Base-by-base conservation (phyloP, 1,284 basidiomycete genomes). In the Vanrija sp. region DNA sequence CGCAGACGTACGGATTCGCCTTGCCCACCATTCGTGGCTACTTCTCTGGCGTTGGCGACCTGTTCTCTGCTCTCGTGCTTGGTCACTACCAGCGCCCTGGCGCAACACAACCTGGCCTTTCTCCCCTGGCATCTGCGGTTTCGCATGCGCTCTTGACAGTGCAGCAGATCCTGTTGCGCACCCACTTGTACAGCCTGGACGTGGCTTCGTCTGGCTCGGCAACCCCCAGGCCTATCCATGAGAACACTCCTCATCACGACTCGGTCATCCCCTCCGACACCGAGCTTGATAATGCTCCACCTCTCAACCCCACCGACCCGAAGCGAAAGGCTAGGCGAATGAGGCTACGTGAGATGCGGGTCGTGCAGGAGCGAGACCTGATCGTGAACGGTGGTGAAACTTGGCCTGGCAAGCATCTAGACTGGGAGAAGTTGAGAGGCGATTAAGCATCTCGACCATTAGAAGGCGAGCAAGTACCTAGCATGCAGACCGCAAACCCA, bases 31-130 rank as follows among this genome's bases (percentile, higher is more conserved):
- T 97, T 23, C 84, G 87, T 19, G 92, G 92, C 9, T 96, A 97
- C 77, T 98, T 95, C 72, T 89, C 89, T 10, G 96, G 95, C 23
- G 94, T 97, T 3, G 96, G 95, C 14, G 95, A 99, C 71, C 83
- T 98, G 49, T 98, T 99, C 78, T 93, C 94, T 2, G 90, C 96
- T 0, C 83, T 98, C 50, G 84, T 94, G 16, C 79, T 96, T 0
- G 95, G 85, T 0, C 86, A 94, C 64, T 97, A 86, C 72, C 68
- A 76, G n/a, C 64, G 72, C 15, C 46, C 67, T 12, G 47, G 55
- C 16, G 27, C 37, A 4, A 54, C 59, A 27, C 7, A 9, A 49
- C 3, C 14, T 38, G n/a, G 19, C 18, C 59, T 63, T 3, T 53
- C 78, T 6, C 71, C 80, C 7, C 73, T 89, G 35, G 78, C 83